These are phyloP conservation scores for Setaria italica DNA, from an alignment of 202 grass and related monocot species.

Conservation along the genomic window DNA sequence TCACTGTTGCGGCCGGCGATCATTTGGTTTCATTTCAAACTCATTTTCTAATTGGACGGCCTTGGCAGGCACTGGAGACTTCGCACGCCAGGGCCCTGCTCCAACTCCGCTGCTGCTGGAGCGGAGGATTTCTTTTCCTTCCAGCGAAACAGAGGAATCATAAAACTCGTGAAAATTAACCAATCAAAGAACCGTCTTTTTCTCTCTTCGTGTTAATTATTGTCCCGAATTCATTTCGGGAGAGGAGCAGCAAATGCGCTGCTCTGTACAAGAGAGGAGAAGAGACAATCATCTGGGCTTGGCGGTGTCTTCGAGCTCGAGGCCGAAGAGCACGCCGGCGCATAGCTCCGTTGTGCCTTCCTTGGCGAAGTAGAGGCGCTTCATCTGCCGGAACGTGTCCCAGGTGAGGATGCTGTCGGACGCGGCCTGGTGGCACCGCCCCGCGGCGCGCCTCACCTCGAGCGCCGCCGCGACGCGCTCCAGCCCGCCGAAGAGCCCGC, in stretches of 20 bases:
- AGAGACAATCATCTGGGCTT: too few species aligned
- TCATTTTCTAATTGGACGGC: too few species aligned
- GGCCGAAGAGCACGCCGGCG: slow-evolving; percentile 65
- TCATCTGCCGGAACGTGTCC: slow-evolving; percentile 67
- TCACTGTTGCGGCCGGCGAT: too few species aligned
- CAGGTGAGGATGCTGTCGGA: slow-evolving; percentile 91
- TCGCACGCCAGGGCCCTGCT: too few species aligned
- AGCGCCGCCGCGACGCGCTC: slow-evolving; percentile 60
- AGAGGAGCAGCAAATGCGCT: neutral
- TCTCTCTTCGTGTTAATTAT: neutral
- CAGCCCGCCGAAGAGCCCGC: slow-evolving; percentile 58
- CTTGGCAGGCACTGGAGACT: too few species aligned
- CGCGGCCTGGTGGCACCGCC: slow-evolving; percentile 73
- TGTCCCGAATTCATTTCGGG: neutral
- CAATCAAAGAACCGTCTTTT: slow-evolving; percentile 38
- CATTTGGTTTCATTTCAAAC: too few species aligned
- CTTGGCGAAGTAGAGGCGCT: slow-evolving; percentile 59
- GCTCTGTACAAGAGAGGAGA: neutral
- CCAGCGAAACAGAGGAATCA: neutral
- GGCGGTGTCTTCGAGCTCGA: slow-evolving; percentile 43
- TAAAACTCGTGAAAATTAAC: neutral
- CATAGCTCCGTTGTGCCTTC: slow-evolving; percentile 9
- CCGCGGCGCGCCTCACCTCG: slow-evolving; percentile 55
- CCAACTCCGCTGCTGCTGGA: too few species aligned
- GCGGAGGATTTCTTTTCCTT: too few species aligned